A percentile compares a stretch with the other conserved stretches of the same genome.
Evolutionary conservation across 2,329 filamentous ascomycete species (phyloP).

Genomic region (Cylindrodendrum hubeiense): DNA sequence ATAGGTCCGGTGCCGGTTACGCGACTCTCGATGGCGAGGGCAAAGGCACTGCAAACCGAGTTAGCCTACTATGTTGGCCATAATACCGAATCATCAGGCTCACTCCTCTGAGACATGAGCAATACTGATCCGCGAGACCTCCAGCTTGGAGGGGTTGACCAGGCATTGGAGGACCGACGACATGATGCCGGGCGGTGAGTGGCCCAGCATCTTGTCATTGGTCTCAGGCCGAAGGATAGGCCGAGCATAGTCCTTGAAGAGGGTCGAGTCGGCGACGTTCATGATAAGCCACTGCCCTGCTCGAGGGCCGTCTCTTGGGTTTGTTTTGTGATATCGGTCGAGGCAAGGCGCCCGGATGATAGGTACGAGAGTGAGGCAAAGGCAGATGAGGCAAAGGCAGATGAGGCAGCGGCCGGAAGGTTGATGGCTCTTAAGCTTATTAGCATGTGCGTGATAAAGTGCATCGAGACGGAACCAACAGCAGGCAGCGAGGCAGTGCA

Average conservation of each 20-base stretch:
- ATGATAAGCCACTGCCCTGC: conserved; percentile 22
- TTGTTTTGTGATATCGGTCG: background rate
- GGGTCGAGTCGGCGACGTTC: conserved; percentile 39
- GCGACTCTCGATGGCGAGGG: conserved; percentile 45
- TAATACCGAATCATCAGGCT: conserved; percentile 2
- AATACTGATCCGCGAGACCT: conserved; percentile 47
- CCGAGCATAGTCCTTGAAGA: conserved; percentile 44
- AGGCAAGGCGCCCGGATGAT: background rate
- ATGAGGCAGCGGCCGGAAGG: background rate
- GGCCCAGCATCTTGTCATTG: background rate
- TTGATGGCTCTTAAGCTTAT: background rate
- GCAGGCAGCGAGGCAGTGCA: background rate
- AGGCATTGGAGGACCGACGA: conserved; percentile 46
- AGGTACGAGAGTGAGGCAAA: background rate
- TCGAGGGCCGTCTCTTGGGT: background rate
- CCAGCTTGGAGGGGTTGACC: conserved; percentile 43
- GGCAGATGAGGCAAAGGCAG: too few relatives aligned
- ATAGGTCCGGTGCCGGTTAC: conserved; percentile 48
- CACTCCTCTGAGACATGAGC: conserved; percentile 47
- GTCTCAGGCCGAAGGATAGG: conserved; percentile 30
- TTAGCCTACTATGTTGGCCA: background rate
- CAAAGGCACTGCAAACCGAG: conserved; percentile 43
- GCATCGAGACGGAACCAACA: background rate
- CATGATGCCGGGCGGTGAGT: conserved; percentile 35
- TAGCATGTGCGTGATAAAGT: background rate